These are phyloP conservation scores for Trichosanthes cucumerina DNA, from an alignment of 306 rosid species.

Conservation along the genomic window DNA sequence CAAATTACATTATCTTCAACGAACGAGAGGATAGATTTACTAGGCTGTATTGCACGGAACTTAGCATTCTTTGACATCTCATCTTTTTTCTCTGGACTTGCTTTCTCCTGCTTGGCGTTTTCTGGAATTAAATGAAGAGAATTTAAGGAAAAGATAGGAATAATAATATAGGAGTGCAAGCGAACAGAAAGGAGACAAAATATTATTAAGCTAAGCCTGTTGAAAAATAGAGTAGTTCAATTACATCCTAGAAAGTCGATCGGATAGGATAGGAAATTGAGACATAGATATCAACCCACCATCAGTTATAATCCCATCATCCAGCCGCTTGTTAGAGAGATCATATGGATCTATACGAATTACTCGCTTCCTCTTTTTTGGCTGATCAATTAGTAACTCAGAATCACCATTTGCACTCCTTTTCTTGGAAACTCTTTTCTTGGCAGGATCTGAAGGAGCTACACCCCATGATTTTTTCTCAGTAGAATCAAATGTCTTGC, in stretches of 20 bases:
- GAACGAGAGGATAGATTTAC: slow-evolving; percentile 69
- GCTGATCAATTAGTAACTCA: slow-evolving; percentile 26
- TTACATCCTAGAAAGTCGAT: slow-evolving; percentile 6
- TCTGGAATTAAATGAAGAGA: slow-evolving; percentile 35
- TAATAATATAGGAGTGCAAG: neutral
- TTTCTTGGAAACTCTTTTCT: slow-evolving; percentile 22
- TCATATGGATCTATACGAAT: slow-evolving; percentile 63
- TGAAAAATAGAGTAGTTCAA: neutral
- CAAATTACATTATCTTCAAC: slow-evolving; percentile 92
- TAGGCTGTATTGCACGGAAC: slow-evolving; percentile 84
- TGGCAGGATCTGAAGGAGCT: slow-evolving; percentile 18
- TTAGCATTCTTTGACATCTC: slow-evolving; percentile 71
- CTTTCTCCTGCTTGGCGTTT: slow-evolving; percentile 33
- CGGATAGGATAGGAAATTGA: slow-evolving; percentile 3
- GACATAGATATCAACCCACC: slow-evolving; percentile 33
- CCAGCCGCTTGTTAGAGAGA: slow-evolving; percentile 74
- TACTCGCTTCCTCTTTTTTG: slow-evolving; percentile 54
- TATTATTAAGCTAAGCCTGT: neutral
- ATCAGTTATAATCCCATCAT: slow-evolving; percentile 32
- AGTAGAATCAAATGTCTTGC: slow-evolving; percentile 11
- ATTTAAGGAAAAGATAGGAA: neutral
- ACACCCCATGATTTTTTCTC: slow-evolving; percentile 16
- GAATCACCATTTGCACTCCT: slow-evolving; percentile 25
- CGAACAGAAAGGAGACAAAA: neutral
- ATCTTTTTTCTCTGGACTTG: slow-evolving; percentile 36